Evolutionary conservation across 805 yeast genomes (phyloP).

Genomic region (Aciculoconidium aculeatum): DNA sequence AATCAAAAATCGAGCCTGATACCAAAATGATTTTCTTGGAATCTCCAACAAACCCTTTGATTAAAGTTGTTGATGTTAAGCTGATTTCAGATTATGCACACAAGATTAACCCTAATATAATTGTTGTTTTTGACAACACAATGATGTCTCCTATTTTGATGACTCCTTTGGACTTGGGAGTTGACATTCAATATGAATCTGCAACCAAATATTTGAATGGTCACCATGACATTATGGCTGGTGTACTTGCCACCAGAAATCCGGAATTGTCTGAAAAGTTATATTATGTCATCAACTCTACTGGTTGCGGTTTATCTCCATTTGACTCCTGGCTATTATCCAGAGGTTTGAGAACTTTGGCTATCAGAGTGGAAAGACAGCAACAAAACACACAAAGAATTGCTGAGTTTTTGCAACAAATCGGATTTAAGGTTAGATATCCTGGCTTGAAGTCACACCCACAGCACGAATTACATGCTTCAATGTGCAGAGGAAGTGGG

Average conservation of each 20-base stretch:
- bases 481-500: slow-evolving; percentile 79
- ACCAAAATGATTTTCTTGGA: slow-evolving; percentile 83
- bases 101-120: slow-evolving; percentile 54
- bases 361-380: slow-evolving; percentile 76
- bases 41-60: slow-evolving; percentile 90
- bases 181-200: slow-evolving; percentile 87
- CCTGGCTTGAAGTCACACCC: slow-evolving; percentile 84
- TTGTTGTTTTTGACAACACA: slow-evolving; percentile 88
- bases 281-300: slow-evolving; percentile 76
- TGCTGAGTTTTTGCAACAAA: slow-evolving; percentile 63
- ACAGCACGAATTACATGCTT: slow-evolving; percentile 70
- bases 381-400: slow-evolving; percentile 72
- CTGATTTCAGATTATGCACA: slow-evolving; percentile 65
- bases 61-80: slow-evolving; percentile 78
- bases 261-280: slow-evolving; percentile 61
- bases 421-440: slow-evolving; percentile 74
- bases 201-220: slow-evolving; percentile 92
- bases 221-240: slow-evolving; percentile 97
- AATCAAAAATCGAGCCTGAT: slow-evolving; percentile 44
- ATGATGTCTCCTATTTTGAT: slow-evolving; percentile 92
- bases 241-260: slow-evolving; percentile 69
- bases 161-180: slow-evolving; percentile 81
- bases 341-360: slow-evolving; percentile 84
- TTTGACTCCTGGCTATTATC: slow-evolving; percentile 87
- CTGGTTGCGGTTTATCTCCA: slow-evolving; percentile 89